Base-by-base conservation (phyloP, 2,329 filamentous ascomycete species). In the Aureobasidium sp. region DNA sequence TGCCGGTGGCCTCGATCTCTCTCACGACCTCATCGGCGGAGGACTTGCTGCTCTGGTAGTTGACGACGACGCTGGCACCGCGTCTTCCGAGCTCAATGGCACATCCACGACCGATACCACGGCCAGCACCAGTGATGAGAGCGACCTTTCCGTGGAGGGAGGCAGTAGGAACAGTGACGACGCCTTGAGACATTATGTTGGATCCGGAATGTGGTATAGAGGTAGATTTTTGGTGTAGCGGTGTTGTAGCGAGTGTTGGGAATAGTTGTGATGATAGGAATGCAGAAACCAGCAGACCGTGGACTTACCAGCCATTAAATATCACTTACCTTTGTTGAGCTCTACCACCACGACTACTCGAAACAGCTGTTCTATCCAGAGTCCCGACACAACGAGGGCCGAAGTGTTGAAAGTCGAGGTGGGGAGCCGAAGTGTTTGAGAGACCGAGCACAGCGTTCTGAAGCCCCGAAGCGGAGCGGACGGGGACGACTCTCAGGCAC, bases 11-110 rank as follows among this genome's bases (percentile, higher is more conserved):
- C 63, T 77, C 71, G 68, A 81, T 81, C 60, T 74, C 75, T 62
- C 74, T 69, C 71, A 70, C 70, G 48, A 81, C 79, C 69, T 80
- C 78, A 61, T 81, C 75, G 45, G 79, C 79, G 29, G 76, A 73
- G 42, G 73, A 72, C 66, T 78, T 75, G 70, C 80, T 81, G 66
- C 80, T 79, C 66, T 84, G 84, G 67, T 85, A 81, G 75, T 89
- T 89, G 71, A 90, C 81, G 29, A 88, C 78, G 58, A 89, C 78
- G 61, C 78, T 83, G 68, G 82, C 82, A 44, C 86, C 86, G 65
- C 85, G 84, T 70, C 81, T 79, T 71, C 81, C 85, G 44, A 89
- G 83, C 74, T 88, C 85, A 60, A 87, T 78, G 65, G 86, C 85
- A 59, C 86, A 86, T 59, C 85, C 85, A 58, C 78, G 76, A 42